Percentiles rank a stretch among this genome's conserved stretches.
These are phyloP conservation scores for Zopfia rhizophila DNA, from an alignment of 2,329 filamentous ascomycete genomes.

Conservation along the genomic window DNA sequence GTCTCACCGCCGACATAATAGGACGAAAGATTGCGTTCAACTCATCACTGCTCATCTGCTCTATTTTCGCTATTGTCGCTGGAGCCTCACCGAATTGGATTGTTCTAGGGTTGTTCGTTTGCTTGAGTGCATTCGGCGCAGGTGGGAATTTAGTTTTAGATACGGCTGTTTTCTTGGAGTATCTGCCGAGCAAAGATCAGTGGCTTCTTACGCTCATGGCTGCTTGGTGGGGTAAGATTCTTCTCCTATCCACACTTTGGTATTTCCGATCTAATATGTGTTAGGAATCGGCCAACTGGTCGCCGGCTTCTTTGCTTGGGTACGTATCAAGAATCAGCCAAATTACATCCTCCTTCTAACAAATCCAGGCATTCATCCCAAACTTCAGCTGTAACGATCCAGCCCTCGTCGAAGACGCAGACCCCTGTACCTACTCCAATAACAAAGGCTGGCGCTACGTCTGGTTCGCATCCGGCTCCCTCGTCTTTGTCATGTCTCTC, in stretches of 20 bases:
- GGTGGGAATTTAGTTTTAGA: constrained; percentile 73
- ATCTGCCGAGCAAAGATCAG: constrained; percentile 67
- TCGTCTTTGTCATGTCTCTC: constrained; percentile 65
- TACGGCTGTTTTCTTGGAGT: constrained; percentile 69
- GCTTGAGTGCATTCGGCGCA: constrained; percentile 70
- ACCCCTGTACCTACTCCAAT: constrained; percentile 60
- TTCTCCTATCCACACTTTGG: constrained; percentile 1
- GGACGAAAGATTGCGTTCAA: constrained; percentile 77
- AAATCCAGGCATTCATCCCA: too few species aligned
- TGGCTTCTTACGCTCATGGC: constrained; percentile 74
- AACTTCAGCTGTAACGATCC: constrained; percentile 60
- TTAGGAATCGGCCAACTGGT: constrained; percentile 60
- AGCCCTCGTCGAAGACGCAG: constrained; percentile 44
- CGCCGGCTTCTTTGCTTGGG: constrained; percentile 66
- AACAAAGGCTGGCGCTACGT: constrained; percentile 69
- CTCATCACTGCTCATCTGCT: constrained; percentile 70
- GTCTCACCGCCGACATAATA: constrained; percentile 73
- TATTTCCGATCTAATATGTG: constrained; percentile 34
- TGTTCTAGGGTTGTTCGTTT: constrained; percentile 71
- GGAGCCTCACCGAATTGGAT: constrained; percentile 75
- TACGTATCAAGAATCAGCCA: too few species aligned
- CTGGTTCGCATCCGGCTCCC: constrained; percentile 63
- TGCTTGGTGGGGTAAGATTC: constrained; percentile 60
- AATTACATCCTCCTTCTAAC: too few species aligned
- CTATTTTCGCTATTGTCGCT: constrained; percentile 70